phyloP scores from a whole-genome alignment of 441 rosid species.

The Gossypium trilobum region DNA sequence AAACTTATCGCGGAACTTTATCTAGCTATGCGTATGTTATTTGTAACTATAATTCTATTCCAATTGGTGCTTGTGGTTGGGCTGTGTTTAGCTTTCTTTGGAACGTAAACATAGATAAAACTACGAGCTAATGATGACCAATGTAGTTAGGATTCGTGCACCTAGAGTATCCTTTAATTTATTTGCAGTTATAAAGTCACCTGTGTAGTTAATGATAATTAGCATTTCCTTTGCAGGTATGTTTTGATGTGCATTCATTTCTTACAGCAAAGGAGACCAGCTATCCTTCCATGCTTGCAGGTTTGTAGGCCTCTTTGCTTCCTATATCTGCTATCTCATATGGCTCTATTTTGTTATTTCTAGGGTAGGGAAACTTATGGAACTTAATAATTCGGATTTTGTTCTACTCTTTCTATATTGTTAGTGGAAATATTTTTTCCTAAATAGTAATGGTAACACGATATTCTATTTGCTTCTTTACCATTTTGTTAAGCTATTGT shows the following conservation, averaged over 20 bases:
- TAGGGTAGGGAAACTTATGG: not conserved
- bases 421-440: not conserved
- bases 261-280: constrained; percentile 74
- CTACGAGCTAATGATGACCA: not conserved
- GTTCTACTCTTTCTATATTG: not conserved
- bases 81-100: not conserved
- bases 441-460: not conserved
- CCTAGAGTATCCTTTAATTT: not conserved
- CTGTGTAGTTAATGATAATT: not conserved
- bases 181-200: not conserved
- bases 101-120: not conserved
- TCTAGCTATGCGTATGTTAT: constrained; percentile 93
- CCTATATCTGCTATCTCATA: not conserved
- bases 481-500: not conserved
- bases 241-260: constrained; percentile 87
- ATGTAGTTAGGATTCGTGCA: not conserved
- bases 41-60: constrained; percentile 18
- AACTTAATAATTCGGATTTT: not conserved
- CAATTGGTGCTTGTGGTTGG: not conserved
- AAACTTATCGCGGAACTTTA: constrained; percentile 86
- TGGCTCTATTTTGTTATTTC: not conserved
- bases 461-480: not conserved
- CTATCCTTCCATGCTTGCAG: constrained; percentile 94
- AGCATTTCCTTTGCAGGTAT: constrained; percentile 40
- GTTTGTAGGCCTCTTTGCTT: constrained; percentile 24